Base-by-base conservation (phyloP, 2,329 filamentous ascomycete species). In the Colletotrichum chrysophilum region DNA sequence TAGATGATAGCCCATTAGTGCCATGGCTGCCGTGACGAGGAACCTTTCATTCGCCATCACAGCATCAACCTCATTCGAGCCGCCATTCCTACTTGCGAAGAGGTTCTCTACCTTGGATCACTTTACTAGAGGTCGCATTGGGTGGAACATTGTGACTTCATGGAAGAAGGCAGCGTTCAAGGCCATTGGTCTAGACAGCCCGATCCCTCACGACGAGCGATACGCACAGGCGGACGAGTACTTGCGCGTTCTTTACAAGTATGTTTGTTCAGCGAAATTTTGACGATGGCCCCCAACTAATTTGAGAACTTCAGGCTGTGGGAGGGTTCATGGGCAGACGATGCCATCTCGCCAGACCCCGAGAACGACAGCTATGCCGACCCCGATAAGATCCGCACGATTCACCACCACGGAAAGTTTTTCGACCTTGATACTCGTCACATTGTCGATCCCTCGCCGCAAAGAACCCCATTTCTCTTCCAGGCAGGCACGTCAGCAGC, bases 1-100 rank as follows among this genome's bases (percentile, higher is more conserved):
- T 7, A 34, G 9, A 26, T 24, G 43, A 24, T 21, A 91, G 89
- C 90, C 91, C 4, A 92, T 93, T 70, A 88, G 88, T 4, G 91
- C 92, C 36, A 93, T 93, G 92, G 92, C 91, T 4, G 91, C 91
- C 0, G 91, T 92, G 34, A 93, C 92, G 1, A 93, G 91, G 82
- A 91, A 92, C 66, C 84, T 93, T 4, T 86, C 87, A 0, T 93
- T 93, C 77, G 92, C 88, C 2, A 91, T 94, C 75, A 93, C 91
- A 0, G 89, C 90, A 0, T 91, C 90, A 0, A 93, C 91, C 3
- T 90, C 90, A 0, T 93, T 92, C 73, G 91, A 93, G 76, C 89
- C 90, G 0, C 91, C 91, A 0, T 93, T 92, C 74, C 81, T 92
- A 2, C 83, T 93, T 1, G 92, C 91, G 0, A 92, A 92, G 80